Percentiles rank a stretch among this genome's conserved stretches.
Conservation (phyloP, 805 yeast species). For the Pichia heedii region DNA sequence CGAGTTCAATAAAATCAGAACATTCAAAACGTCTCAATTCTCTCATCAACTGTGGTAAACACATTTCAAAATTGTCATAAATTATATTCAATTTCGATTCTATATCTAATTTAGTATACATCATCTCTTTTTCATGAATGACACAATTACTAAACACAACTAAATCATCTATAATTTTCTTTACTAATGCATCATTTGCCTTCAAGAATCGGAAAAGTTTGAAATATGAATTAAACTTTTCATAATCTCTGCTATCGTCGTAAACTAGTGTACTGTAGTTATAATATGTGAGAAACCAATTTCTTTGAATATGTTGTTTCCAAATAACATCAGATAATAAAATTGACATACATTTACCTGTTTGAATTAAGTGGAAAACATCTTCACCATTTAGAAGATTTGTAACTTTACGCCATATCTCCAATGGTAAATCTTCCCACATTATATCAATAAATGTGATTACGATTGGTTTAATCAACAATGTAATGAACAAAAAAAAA, state of each 20-base stretch:
- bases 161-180: too few relatives aligned
- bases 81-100: background rate
- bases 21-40: constrained; percentile 13
- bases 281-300: constrained; percentile 5
- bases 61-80: constrained; percentile 2
- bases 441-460: too few relatives aligned
- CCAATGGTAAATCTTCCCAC: constrained; percentile 11
- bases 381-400: constrained; percentile 7
- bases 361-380: constrained; percentile 7
- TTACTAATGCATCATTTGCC: too few relatives aligned
- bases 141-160: too few relatives aligned
- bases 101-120: background rate
- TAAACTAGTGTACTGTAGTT: background rate
- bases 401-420: constrained; percentile 16
- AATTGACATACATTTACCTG: constrained; percentile 2
- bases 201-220: constrained; percentile 2
- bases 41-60: constrained; percentile 16
- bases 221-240: constrained; percentile 1
- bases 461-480: too few relatives aligned
- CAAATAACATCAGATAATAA: constrained; percentile 15
- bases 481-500: too few relatives aligned
- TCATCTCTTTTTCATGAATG: too few relatives aligned
- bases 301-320: constrained; percentile 9
- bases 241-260: background rate
- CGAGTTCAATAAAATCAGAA: background rate